Conservation (phyloP, 2,329 filamentous ascomycete genomes). For the Pyrenochaeta sp. region DNA sequence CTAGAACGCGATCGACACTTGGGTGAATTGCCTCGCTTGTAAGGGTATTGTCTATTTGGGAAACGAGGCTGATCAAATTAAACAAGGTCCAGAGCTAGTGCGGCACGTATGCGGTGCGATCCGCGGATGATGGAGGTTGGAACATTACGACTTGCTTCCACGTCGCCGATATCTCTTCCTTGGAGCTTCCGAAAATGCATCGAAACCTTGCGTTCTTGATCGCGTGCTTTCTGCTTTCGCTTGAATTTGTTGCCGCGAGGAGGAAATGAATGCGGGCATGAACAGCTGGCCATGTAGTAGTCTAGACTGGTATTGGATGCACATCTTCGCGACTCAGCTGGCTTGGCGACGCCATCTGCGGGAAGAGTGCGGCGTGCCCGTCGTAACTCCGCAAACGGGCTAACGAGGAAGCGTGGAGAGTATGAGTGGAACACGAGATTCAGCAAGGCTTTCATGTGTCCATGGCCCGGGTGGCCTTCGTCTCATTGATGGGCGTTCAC, state of each 20-base stretch:
- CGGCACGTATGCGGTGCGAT: neutral
- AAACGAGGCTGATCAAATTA: neutral
- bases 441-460: neutral
- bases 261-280: neutral
- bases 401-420: neutral
- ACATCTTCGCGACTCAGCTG: neutral
- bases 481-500: neutral
- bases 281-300: neutral
- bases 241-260: neutral
- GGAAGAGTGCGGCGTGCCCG: neutral
- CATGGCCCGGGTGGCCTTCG: neutral
- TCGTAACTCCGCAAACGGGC: neutral
- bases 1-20: neutral
- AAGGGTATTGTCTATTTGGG: neutral
- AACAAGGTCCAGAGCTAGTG: neutral
- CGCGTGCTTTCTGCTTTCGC: neutral
- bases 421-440: neutral
- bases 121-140: neutral
- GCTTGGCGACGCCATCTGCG: slow-evolving; percentile 3
- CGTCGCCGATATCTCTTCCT: neutral
- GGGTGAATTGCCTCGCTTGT: neutral
- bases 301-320: neutral
- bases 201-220: neutral
- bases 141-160: neutral
- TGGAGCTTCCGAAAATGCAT: neutral